Evolutionary conservation across 2,329 filamentous ascomycete genomes (phyloP).

Genomic region (Colletotrichum magnum): DNA sequence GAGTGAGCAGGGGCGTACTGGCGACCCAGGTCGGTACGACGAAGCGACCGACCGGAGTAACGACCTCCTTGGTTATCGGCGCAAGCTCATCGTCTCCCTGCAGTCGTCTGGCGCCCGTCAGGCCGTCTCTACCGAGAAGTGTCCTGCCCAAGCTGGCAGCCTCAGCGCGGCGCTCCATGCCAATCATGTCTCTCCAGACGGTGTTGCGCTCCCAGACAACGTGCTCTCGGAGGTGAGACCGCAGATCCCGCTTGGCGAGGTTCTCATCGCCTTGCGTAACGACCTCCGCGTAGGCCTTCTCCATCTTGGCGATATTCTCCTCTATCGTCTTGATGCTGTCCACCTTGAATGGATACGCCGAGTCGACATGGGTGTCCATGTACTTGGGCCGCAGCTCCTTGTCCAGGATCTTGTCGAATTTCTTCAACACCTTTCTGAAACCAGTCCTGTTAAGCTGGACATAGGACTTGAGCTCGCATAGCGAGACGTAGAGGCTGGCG

Average conservation of each 20-base stretch:
- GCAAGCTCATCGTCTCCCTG: slow-evolving; percentile 86
- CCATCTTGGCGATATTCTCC: slow-evolving; percentile 80
- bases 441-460: slow-evolving; percentile 97
- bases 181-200: slow-evolving; percentile 99
- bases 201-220: slow-evolving; percentile 99
- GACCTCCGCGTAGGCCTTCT: slow-evolving; percentile 83
- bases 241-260: slow-evolving; percentile 85
- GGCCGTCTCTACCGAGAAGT: slow-evolving; percentile 81
- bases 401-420: slow-evolving; percentile 97
- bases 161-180: slow-evolving; percentile 94
- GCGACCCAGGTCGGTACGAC: slow-evolving; percentile 85
- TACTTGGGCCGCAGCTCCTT: slow-evolving; percentile 84
- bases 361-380: slow-evolving; percentile 79
- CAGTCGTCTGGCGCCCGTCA: slow-evolving; percentile 76
- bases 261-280: slow-evolving; percentile 85
- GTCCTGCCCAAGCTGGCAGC: slow-evolving; percentile 92
- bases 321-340: slow-evolving; percentile 80
- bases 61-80: slow-evolving; percentile 75
- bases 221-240: slow-evolving; percentile 93
- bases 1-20: slow-evolving; percentile 83
- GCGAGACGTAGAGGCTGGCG: slow-evolving; percentile 87
- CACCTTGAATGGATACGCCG: slow-evolving; percentile 85
- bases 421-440: slow-evolving; percentile 96
- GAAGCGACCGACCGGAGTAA: slow-evolving; percentile 85
- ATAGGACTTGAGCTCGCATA: slow-evolving; percentile 96